phyloP scores from a whole-genome alignment of 2,329 filamentous ascomycete species.

The Colletotrichum tropicale region DNA sequence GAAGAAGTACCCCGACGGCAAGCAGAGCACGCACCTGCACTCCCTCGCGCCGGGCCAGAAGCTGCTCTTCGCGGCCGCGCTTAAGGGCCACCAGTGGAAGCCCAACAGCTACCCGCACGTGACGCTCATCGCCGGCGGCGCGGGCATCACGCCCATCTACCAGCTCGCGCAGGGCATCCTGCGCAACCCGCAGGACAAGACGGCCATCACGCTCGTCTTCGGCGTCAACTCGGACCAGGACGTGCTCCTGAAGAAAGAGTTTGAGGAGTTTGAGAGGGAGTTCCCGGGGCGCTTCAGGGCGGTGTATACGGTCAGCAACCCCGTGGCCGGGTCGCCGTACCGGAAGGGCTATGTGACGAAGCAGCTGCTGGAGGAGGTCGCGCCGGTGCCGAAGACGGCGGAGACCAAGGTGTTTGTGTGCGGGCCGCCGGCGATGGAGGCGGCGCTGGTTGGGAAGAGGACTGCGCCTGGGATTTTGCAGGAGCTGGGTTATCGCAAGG shows the following conservation, averaged over 20 bases:
- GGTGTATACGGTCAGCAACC: slow-evolving; percentile 61
- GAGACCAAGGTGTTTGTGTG: slow-evolving; percentile 70
- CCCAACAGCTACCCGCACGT: slow-evolving; percentile 55
- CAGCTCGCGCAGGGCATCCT: slow-evolving; percentile 68
- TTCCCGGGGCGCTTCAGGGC: slow-evolving; percentile 62
- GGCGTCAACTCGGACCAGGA: slow-evolving; percentile 70
- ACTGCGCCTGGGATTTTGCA: slow-evolving; percentile 53
- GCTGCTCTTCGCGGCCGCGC: slow-evolving; percentile 59
- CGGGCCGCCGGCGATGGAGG: slow-evolving; percentile 72
- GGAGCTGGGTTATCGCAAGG: slow-evolving; percentile 61
- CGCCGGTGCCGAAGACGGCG: slow-evolving; percentile 30
- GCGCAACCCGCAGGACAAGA: slow-evolving; percentile 64
- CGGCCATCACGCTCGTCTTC: slow-evolving; percentile 67
- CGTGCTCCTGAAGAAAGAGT: slow-evolving; percentile 58
- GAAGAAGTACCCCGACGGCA: slow-evolving; percentile 71
- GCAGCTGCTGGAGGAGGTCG: slow-evolving; percentile 57
- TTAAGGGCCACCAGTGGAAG: slow-evolving; percentile 60
- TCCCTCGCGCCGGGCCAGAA: slow-evolving; percentile 65
- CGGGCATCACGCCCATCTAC: slow-evolving; percentile 74
- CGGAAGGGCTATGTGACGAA: slow-evolving; percentile 63
- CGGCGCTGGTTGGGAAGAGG: slow-evolving; percentile 53
- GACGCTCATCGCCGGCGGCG: slow-evolving; percentile 73
- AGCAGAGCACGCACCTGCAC: slow-evolving; percentile 70
- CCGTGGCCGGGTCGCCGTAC: slow-evolving; percentile 42
- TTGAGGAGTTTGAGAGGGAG: slow-evolving; percentile 54